phyloP scores from a whole-genome alignment of 352 stramenopile species.

The Globisporangium carolinianum region DNA sequence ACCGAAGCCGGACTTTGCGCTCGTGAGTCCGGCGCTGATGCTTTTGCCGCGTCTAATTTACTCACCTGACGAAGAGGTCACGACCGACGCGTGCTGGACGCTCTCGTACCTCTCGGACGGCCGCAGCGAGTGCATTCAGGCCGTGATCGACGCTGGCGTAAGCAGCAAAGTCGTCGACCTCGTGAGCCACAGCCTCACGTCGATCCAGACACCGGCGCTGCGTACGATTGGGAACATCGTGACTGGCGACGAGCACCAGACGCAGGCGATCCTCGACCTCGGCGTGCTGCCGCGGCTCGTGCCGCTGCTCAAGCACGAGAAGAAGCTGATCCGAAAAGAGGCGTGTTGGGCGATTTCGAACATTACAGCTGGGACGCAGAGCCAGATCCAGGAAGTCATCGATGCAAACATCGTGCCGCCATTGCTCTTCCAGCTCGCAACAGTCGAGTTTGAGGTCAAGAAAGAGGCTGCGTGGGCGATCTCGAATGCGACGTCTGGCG shows the following conservation, averaged over 20 bases:
- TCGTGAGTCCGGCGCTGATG: constrained; percentile 91
- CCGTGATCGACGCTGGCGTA: constrained; percentile 96
- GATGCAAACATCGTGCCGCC: constrained; percentile 96
- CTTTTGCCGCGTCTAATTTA: constrained; percentile 97
- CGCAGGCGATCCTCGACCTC: constrained; percentile 98
- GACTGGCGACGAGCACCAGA: constrained; percentile 98
- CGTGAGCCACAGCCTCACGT: constrained; percentile 70
- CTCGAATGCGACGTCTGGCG: constrained; percentile 87
- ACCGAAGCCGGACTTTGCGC: constrained; percentile 56
- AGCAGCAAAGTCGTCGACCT: constrained; percentile 96
- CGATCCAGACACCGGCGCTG: constrained; percentile 77
- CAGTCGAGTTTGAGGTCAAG: constrained; percentile 94
- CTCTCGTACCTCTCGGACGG: constrained; percentile 98
- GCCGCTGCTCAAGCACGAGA: constrained; percentile 90
- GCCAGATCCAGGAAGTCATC: constrained; percentile 98
- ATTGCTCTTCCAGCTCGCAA: constrained; percentile 95
- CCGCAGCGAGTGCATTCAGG: constrained; percentile 98
- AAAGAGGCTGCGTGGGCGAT: constrained; percentile 86
- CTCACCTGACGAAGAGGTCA: constrained; percentile 96
- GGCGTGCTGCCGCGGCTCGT: constrained; percentile 95
- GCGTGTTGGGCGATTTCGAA: constrained; percentile 99
- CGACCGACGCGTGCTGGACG: constrained; percentile 99
- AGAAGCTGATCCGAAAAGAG: constrained; percentile 99
- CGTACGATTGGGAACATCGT: constrained; percentile 98
- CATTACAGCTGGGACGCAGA: constrained; percentile 98